phyloP scores from a whole-genome alignment of 768 basidiomycete species.

The Tubosaeta sp. region DNA sequence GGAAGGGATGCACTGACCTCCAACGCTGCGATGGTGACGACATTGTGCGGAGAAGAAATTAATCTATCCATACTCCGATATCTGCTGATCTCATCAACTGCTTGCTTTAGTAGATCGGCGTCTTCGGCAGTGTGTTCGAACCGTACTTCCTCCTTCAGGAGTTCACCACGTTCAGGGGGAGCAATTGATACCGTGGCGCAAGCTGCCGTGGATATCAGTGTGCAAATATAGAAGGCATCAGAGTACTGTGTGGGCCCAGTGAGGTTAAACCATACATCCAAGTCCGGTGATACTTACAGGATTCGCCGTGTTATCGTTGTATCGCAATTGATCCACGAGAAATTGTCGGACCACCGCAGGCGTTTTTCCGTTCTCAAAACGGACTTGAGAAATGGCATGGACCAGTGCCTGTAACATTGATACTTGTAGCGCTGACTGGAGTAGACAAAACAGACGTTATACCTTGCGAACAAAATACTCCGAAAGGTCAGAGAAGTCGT shows the following conservation, averaged over 20 bases:
- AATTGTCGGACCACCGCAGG: slow-evolving; percentile 83
- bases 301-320: slow-evolving; percentile 93
- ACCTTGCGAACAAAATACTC: slow-evolving; percentile 97
- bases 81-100: slow-evolving; percentile 78
- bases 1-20: slow-evolving; percentile 55
- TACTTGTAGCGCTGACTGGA: slow-evolving; percentile 3
- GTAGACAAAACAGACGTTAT: not conserved
- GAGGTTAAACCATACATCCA: not conserved
- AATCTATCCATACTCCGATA: slow-evolving; percentile 94
- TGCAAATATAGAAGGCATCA: slow-evolving; percentile 87
- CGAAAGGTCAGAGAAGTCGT: slow-evolving; percentile 86
- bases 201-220: slow-evolving; percentile 77
- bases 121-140: slow-evolving; percentile 68
- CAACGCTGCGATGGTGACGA: slow-evolving; percentile 84
- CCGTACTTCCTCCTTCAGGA: slow-evolving; percentile 63
- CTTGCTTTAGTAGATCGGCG: slow-evolving; percentile 64
- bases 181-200: slow-evolving; percentile 73
- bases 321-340: slow-evolving; percentile 86
- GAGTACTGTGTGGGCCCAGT: slow-evolving; percentile 55
- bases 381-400: slow-evolving; percentile 78
- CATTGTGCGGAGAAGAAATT: slow-evolving; percentile 91
- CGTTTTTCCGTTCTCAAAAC: slow-evolving; percentile 83
- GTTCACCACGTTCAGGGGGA: slow-evolving; percentile 76
- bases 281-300: slow-evolving; percentile 46
- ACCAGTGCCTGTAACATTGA: slow-evolving; percentile 55